phyloP scores from a whole-genome alignment of 768 basidiomycete species.

The Rhodotorula graminis region DNA sequence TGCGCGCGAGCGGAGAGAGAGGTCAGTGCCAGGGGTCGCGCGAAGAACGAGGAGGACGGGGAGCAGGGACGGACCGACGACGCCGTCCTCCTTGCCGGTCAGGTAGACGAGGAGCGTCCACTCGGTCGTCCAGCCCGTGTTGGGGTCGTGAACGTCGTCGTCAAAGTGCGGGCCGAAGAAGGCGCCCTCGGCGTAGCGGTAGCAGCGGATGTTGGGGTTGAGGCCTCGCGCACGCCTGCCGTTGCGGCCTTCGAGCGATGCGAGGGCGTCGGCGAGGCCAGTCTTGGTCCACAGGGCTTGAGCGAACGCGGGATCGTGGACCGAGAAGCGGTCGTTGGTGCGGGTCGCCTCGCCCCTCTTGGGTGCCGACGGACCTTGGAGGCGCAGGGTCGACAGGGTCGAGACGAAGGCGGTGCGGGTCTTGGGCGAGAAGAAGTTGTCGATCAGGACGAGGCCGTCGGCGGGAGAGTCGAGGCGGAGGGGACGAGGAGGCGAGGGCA shows the following conservation, averaged over 20 bases:
- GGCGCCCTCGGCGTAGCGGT: constrained; percentile 57
- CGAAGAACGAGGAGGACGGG: constrained; percentile 13
- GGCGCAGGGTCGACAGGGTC: constrained; percentile 55
- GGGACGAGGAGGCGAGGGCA: background rate
- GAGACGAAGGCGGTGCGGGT: constrained; percentile 55
- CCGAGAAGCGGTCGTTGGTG: constrained; percentile 63
- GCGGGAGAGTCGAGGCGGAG: background rate
- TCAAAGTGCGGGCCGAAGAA: constrained; percentile 73
- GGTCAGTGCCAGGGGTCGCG: background rate
- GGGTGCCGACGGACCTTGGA: constrained; percentile 55
- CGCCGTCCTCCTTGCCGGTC: constrained; percentile 66
- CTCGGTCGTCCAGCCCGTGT: constrained; percentile 46
- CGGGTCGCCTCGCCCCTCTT: constrained; percentile 68
- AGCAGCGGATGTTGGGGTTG: constrained; percentile 70
- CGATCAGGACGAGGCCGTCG: constrained; percentile 14
- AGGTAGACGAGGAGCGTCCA: constrained; percentile 74
- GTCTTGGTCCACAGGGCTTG: constrained; percentile 47
- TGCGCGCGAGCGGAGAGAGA: background rate
- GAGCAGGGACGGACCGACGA: constrained; percentile 49
- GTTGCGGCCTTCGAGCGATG: background rate
- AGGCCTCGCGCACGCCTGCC: constrained; percentile 46
- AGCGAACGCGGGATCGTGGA: constrained; percentile 60
- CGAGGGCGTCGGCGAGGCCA: constrained; percentile 13
- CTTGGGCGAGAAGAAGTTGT: constrained; percentile 8
- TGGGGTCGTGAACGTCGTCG: constrained; percentile 54